Conservation (phyloP, 2,329 filamentous ascomycete genomes). For the Parastagonospora nodorum region DNA sequence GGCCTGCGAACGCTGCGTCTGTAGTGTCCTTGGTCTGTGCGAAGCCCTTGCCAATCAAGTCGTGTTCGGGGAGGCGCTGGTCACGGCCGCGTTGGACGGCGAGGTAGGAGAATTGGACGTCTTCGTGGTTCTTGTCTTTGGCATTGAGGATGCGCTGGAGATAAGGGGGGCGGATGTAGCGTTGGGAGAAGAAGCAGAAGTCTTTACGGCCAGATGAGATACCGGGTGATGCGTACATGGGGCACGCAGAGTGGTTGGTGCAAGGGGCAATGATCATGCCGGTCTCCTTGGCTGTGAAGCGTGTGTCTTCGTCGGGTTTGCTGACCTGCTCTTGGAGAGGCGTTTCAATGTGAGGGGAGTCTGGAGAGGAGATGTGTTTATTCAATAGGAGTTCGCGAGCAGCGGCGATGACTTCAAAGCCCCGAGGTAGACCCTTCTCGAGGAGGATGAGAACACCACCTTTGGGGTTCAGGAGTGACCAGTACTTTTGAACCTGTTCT, state of each 20-base stretch:
- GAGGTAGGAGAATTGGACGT: slow-evolving; percentile 88
- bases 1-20: slow-evolving; percentile 73
- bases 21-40: slow-evolving; percentile 63
- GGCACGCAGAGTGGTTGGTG: slow-evolving; percentile 86
- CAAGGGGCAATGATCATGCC: slow-evolving; percentile 72
- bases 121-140: slow-evolving; percentile 79
- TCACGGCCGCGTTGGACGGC: slow-evolving; percentile 79
- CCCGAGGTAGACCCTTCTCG: slow-evolving; percentile 88
- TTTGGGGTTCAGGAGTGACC: slow-evolving; percentile 80
- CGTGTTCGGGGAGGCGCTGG: slow-evolving; percentile 50
- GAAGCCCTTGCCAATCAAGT: slow-evolving; percentile 38
- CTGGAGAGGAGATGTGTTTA: slow-evolving; percentile 71
- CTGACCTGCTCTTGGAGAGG: slow-evolving; percentile 47
- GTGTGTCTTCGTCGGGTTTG: slow-evolving; percentile 43
- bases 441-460: slow-evolving; percentile 86
- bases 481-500: slow-evolving; percentile 82
- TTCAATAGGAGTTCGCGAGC: slow-evolving; percentile 80
- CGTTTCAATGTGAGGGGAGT: slow-evolving; percentile 50
- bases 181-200: slow-evolving; percentile 88
- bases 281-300: slow-evolving; percentile 54
- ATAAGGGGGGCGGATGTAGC: slow-evolving; percentile 83
- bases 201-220: slow-evolving; percentile 77
- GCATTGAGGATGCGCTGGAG: slow-evolving; percentile 76
- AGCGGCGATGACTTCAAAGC: slow-evolving; percentile 89
- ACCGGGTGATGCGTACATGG: slow-evolving; percentile 78